Evolutionary conservation across 768 basidiomycete species (phyloP).

Genomic region (Xanthoconium purpureum): DNA sequence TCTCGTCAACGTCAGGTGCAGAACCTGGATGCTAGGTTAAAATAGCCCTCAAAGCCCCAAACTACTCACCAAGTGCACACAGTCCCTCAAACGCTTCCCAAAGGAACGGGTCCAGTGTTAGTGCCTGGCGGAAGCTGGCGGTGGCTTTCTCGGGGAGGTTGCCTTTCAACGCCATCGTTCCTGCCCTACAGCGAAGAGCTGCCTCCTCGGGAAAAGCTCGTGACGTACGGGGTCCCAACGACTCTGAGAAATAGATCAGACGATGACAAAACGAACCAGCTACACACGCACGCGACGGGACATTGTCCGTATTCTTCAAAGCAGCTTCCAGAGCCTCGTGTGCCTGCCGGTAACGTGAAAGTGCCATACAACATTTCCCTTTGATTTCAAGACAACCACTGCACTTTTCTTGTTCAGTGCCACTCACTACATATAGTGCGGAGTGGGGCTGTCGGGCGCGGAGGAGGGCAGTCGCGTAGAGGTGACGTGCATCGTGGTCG

Average conservation of each 20-base stretch:
- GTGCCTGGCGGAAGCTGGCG: conserved; percentile 65
- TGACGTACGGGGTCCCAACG: conserved; percentile 51
- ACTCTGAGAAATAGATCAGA: conserved; percentile 40
- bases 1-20: conserved; percentile 65
- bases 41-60: conserved; percentile 5
- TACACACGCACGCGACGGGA: conserved; percentile 53
- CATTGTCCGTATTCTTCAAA: conserved; percentile 48
- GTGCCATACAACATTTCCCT: conserved; percentile 64
- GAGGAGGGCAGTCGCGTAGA: conserved; percentile 77
- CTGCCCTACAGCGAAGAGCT: conserved; percentile 72
- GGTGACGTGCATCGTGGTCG: conserved; percentile 79
- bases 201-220: conserved; percentile 69
- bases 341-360: conserved; percentile 78
- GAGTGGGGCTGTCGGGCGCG: conserved; percentile 70
- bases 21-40: conserved; percentile 45
- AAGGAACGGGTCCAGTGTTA: conserved; percentile 70
- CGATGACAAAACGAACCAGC: conserved; percentile 1
- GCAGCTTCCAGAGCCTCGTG: conserved; percentile 66
- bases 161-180: conserved; percentile 72
- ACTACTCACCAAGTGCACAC: conserved; percentile 64
- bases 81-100: conserved; percentile 94
- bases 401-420: conserved; percentile 58
- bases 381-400: conserved; percentile 78
- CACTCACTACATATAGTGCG: conserved; percentile 66
- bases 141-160: conserved; percentile 76